Conservation (phyloP, 2,329 filamentous ascomycete genomes). For the Blastomyces gilchristii region DNA sequence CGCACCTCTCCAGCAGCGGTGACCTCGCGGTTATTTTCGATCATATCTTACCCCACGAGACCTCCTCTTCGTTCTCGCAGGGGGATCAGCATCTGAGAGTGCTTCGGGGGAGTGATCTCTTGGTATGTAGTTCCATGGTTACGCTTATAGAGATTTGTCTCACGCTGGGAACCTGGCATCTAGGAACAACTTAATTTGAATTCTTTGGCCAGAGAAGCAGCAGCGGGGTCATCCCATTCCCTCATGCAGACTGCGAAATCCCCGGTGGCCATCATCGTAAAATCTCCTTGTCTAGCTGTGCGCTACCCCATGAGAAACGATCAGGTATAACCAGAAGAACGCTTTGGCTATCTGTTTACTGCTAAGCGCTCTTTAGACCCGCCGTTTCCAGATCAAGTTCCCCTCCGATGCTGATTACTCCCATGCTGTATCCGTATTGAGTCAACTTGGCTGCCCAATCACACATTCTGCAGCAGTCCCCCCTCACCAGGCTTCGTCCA, state of each 20-base stretch:
- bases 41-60: slow-evolving; percentile 14
- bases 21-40: slow-evolving; percentile 31
- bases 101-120: slow-evolving; percentile 24
- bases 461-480: slow-evolving; percentile 29
- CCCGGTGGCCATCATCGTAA: slow-evolving; percentile 34
- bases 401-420: slow-evolving; percentile 32
- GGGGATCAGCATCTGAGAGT: slow-evolving; percentile 27
- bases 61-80: slow-evolving; percentile 10
- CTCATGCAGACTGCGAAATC: slow-evolving; percentile 21
- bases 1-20: slow-evolving; percentile 31
- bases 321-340: slow-evolving; percentile 20
- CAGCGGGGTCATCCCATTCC: slow-evolving; percentile 12
- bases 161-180: neutral
- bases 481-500: slow-evolving; percentile 17
- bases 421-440: slow-evolving; percentile 32
- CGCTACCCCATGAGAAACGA: slow-evolving; percentile 30
- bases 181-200: slow-evolving; percentile 37
- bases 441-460: slow-evolving; percentile 34
- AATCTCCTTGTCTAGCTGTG: slow-evolving; percentile 37
- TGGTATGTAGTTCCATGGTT: slow-evolving; percentile 22
- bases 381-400: slow-evolving; percentile 39
- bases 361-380: slow-evolving; percentile 25
- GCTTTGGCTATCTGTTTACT: neutral
- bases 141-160: neutral
- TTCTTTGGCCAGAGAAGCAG: slow-evolving; percentile 22